A percentile compares a stretch with the other conserved stretches of the same genome.
These are phyloP conservation scores for Chamaecyparis obtusa DNA, from an alignment of 75 land plant genomes.

Conservation along the genomic window DNA sequence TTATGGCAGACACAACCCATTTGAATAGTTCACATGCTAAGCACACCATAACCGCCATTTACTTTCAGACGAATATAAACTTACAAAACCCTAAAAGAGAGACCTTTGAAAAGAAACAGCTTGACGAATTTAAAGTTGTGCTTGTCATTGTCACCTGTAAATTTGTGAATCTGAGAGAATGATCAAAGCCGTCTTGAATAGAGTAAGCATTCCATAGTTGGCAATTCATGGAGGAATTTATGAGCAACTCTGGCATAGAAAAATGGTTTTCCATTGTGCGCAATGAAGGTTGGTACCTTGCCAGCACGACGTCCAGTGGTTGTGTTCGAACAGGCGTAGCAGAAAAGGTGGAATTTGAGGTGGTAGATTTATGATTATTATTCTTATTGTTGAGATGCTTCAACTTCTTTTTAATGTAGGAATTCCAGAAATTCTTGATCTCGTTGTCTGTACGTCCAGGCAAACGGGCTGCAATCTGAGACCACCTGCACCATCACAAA, in stretches of 20 bases:
- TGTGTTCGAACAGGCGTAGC: neutral
- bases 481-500: conserved; percentile 22
- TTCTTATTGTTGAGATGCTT: conserved; percentile 17
- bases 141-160: neutral
- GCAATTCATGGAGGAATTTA: neutral
- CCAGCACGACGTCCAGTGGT: conserved; percentile 5
- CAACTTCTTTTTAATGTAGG: conserved; percentile 30
- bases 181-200: no score
- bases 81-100: no score
- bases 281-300: conserved; percentile 7
- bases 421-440: conserved; percentile 35
- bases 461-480: conserved; percentile 27
- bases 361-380: neutral
- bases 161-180: no score
- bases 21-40: no score
- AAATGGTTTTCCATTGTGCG: conserved; percentile 1
- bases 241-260: neutral
- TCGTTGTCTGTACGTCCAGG: conserved; percentile 19
- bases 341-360: neutral
- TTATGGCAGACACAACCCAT: no score
- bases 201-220: no score
- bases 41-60: no score
- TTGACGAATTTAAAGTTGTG: neutral
- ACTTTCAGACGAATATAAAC: no score
- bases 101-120: no score